A percentile compares a stretch with the other conserved stretches of the same genome.
Conservation (phyloP, 768 basidiomycete species). For the Kwoniella europaea region DNA sequence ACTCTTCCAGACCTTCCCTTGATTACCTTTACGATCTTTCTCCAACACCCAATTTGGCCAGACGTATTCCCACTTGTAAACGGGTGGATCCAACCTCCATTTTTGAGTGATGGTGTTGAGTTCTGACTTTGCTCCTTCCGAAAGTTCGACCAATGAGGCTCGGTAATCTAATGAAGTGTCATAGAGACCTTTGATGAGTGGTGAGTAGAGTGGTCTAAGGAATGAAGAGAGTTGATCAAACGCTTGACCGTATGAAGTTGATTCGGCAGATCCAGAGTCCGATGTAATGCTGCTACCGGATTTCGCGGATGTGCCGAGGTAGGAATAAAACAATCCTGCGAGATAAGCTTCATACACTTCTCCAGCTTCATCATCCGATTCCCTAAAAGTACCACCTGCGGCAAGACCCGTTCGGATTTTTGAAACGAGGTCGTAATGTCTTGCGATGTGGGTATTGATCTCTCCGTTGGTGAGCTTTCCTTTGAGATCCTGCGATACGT, state of each 20-base stretch:
- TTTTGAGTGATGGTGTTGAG: conserved; percentile 7
- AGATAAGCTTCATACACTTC: conserved; percentile 21
- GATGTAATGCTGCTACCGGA: background rate
- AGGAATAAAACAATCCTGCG: conserved; percentile 17
- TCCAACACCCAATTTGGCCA: conserved; percentile 12
- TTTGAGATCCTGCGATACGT: conserved; percentile 13
- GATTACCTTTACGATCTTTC: conserved; percentile 9
- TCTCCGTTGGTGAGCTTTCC: conserved; percentile 8
- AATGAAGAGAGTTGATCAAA: conserved; percentile 14
- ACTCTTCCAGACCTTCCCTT: conserved; percentile 15
- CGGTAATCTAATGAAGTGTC: background rate
- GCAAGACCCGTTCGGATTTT: conserved; percentile 4
- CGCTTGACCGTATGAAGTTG: conserved; percentile 8
- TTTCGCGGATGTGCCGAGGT: background rate
- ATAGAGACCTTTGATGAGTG: conserved; percentile 4
- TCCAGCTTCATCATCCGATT: conserved; percentile 11
- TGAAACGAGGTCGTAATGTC: conserved; percentile 6
- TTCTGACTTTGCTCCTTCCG: conserved; percentile 12
- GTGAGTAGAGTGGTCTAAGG: conserved; percentile 3
- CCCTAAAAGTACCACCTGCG: background rate
- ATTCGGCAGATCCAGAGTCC: background rate
- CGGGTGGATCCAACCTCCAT: background rate
- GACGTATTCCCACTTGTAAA: background rate
- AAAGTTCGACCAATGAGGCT: conserved; percentile 1
- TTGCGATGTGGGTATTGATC: conserved; percentile 17